Conservation (phyloP, 768 basidiomycete genomes). For the Chalciporus sphaerocephalus region DNA sequence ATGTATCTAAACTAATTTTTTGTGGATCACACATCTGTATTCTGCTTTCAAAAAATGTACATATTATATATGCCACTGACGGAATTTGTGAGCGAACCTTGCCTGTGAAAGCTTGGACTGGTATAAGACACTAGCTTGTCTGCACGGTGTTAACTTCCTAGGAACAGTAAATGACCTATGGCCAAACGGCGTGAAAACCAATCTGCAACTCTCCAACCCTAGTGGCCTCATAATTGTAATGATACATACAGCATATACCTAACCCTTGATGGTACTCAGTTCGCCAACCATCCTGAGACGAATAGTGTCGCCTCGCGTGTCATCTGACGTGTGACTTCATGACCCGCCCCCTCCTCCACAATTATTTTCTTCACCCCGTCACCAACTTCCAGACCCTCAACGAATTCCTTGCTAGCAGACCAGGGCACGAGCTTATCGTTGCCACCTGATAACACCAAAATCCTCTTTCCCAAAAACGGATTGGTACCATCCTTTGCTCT, state of each 20-base stretch:
- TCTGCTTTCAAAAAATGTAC: background rate
- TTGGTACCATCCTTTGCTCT: constrained; percentile 38
- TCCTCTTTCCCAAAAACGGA: constrained; percentile 66
- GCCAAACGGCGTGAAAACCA: too few relatives aligned
- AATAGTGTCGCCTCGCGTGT: constrained; percentile 38
- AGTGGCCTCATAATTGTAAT: too few relatives aligned
- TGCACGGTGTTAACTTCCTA: too few relatives aligned
- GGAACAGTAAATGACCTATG: too few relatives aligned
- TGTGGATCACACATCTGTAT: constrained; percentile 5
- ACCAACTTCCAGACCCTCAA: constrained; percentile 52
- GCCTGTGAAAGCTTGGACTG: too few relatives aligned
- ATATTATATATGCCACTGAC: too few relatives aligned
- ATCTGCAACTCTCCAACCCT: too few relatives aligned
- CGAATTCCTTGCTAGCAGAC: constrained; percentile 51
- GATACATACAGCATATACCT: background rate
- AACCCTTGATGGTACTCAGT: too few relatives aligned
- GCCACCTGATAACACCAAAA: constrained; percentile 67
- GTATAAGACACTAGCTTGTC: too few relatives aligned
- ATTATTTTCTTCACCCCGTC: constrained; percentile 54
- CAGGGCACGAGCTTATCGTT: constrained; percentile 67
- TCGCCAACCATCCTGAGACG: constrained; percentile 23
- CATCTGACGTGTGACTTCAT: constrained; percentile 63
- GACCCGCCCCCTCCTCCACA: constrained; percentile 54
- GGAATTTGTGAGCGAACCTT: too few relatives aligned
- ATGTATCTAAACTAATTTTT: background rate